These are phyloP conservation scores for Wickerhamiella lipophila DNA, from an alignment of 805 yeast species.

Conservation along the genomic window DNA sequence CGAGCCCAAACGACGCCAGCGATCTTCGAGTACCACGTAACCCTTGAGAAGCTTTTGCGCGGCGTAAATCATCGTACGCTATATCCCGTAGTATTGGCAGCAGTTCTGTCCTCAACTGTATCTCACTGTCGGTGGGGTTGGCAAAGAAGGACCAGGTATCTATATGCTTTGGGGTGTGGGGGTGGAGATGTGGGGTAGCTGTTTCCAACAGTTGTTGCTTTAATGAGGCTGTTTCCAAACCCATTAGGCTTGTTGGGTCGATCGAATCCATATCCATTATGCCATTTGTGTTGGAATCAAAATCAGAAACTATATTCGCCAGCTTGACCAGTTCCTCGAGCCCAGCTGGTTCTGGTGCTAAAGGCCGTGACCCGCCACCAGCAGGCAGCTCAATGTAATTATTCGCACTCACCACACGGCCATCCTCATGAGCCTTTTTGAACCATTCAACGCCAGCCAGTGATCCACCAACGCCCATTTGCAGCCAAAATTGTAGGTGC, in stretches of 20 bases:
- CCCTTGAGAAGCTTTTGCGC: slow-evolving; percentile 1
- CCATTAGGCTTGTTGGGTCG: neutral
- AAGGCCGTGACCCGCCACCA: neutral
- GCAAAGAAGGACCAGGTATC: neutral
- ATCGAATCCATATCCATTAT: neutral
- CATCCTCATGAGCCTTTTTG: slow-evolving; percentile 18
- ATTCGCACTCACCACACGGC: slow-evolving; percentile 20
- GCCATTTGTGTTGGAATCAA: neutral
- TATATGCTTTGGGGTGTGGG: neutral
- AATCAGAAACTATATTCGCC: neutral
- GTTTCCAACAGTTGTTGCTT: neutral
- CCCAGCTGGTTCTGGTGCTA: slow-evolving; percentile 9
- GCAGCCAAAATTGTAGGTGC: slow-evolving; percentile 29
- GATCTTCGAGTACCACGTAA: slow-evolving; percentile 18
- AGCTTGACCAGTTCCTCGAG: neutral
- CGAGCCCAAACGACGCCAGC: slow-evolving; percentile 18
- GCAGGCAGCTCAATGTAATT: slow-evolving; percentile 15
- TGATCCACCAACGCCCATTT: slow-evolving; percentile 27
- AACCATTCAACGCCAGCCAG: slow-evolving; percentile 27
- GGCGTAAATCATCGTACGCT: slow-evolving; percentile 22
- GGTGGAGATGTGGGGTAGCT: neutral
- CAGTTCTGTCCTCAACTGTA: slow-evolving; percentile 16
- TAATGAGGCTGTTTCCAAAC: neutral
- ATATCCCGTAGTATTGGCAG: slow-evolving; percentile 25
- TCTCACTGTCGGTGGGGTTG: slow-evolving; percentile 10